Evolutionary conservation across 768 basidiomycete species (phyloP).

Genomic region (Hebeloma cylindrosporum): DNA sequence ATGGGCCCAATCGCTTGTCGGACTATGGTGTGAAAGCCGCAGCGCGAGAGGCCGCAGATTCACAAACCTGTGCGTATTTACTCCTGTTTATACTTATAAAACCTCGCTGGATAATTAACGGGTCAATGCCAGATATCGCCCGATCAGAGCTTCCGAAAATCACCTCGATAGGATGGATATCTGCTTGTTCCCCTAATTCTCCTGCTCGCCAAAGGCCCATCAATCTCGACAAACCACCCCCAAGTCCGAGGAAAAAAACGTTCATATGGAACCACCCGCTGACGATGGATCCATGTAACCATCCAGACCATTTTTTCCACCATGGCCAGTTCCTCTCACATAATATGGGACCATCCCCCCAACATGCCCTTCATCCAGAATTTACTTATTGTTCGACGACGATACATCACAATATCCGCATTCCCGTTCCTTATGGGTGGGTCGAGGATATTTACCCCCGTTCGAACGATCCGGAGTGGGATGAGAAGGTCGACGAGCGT

Average conservation of each 20-base stretch:
- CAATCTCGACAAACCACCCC: slow-evolving; percentile 35
- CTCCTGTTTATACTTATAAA: background rate
- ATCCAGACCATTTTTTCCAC: slow-evolving; percentile 42
- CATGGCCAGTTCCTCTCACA: slow-evolving; percentile 57
- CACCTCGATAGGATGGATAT: slow-evolving; percentile 36
- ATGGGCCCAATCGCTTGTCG: slow-evolving; percentile 39
- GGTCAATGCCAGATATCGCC: slow-evolving; percentile 24
- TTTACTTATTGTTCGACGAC: slow-evolving; percentile 53
- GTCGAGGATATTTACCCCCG: slow-evolving; percentile 39
- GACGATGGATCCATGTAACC: slow-evolving; percentile 52
- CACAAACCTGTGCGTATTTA: slow-evolving; percentile 25
- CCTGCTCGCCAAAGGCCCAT: slow-evolving; percentile 36
- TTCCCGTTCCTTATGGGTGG: slow-evolving; percentile 50
- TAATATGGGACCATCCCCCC: slow-evolving; percentile 45
- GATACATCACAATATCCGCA: slow-evolving; percentile 57
- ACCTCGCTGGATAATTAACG: background rate
- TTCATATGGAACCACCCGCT: slow-evolving; percentile 51
- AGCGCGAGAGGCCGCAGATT: slow-evolving; percentile 28
- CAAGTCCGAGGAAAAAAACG: slow-evolving; percentile 33
- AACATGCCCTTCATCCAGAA: slow-evolving; percentile 43
- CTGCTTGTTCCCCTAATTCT: slow-evolving; percentile 40
- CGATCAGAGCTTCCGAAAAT: slow-evolving; percentile 33
- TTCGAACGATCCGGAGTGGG: slow-evolving; percentile 60
- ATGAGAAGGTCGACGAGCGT: slow-evolving; percentile 58
- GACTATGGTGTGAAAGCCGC: slow-evolving; percentile 34